Evolutionary conservation across 1,139 yeast species (phyloP).

Genomic region (Kodamaea sp.): DNA sequence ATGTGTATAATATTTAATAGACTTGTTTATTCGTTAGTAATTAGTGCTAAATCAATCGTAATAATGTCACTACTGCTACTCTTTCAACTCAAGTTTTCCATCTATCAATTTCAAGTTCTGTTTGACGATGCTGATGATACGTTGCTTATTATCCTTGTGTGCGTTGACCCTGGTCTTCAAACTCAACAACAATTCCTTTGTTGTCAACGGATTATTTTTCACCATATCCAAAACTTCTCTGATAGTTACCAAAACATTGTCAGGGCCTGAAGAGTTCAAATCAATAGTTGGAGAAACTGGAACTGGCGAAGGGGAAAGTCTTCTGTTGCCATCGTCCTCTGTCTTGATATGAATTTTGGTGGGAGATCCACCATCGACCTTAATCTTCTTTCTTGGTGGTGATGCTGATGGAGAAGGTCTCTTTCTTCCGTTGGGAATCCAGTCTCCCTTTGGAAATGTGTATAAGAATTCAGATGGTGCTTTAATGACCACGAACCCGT

Average conservation of each 20-base stretch:
- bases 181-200: constrained; percentile 62
- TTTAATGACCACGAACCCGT: constrained; percentile 68
- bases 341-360: constrained; percentile 11
- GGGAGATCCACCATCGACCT: constrained; percentile 26
- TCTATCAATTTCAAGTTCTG: constrained; percentile 68
- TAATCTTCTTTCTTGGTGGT: constrained; percentile 44
- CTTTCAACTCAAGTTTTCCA: constrained; percentile 64
- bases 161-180: constrained; percentile 65
- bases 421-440: constrained; percentile 72
- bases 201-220: constrained; percentile 60
- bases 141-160: constrained; percentile 68
- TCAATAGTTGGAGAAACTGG: constrained; percentile 16
- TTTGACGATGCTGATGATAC: constrained; percentile 68
- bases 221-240: constrained; percentile 71
- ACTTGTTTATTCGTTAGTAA: neutral
- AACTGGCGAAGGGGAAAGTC: constrained; percentile 21
- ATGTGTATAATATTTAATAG: neutral
- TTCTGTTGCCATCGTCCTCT: constrained; percentile 15
- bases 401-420: constrained; percentile 26
- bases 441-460: constrained; percentile 77
- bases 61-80: no score
- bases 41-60: no score
- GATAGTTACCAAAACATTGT: constrained; percentile 56
- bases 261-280: constrained; percentile 42
- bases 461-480: constrained; percentile 61